A percentile compares a stretch with the other conserved stretches of the same genome.
phyloP scores from a whole-genome alignment of 352 stramenopile genomes.

The Thraustotheca clavata region DNA sequence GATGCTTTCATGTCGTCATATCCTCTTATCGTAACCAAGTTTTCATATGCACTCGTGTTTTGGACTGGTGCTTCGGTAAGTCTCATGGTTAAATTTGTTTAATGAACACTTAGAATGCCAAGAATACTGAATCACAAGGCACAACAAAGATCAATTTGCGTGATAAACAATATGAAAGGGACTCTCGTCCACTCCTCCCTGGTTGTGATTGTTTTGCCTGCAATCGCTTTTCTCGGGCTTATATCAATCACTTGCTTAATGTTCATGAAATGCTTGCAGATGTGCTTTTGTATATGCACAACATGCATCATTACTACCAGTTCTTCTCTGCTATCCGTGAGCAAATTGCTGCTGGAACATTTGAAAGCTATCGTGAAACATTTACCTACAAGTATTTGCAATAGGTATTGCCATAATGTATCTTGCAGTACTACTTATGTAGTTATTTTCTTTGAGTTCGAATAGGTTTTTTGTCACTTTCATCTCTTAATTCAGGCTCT shows the following conservation, averaged over 20 bases:
- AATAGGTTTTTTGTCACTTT: constrained; percentile 39
- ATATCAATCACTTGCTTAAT: constrained; percentile 90
- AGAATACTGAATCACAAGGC: constrained; percentile 21
- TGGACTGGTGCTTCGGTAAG: constrained; percentile 40
- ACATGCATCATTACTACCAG: constrained; percentile 66
- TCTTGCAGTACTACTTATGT: neutral
- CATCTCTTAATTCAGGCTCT: constrained; percentile 26
- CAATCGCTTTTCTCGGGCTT: constrained; percentile 67
- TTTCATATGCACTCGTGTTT: constrained; percentile 42
- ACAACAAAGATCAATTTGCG: constrained; percentile 52
- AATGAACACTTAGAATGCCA: no score
- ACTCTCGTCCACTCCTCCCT: constrained; percentile 49
- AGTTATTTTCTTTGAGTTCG: constrained; percentile 27
- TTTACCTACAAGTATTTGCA: constrained; percentile 46
- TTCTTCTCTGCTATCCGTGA: constrained; percentile 55
- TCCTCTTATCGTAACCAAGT: constrained; percentile 40
- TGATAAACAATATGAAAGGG: constrained; percentile 49
- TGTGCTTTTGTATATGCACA: constrained; percentile 85
- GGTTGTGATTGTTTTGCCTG: constrained; percentile 71
- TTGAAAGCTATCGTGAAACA: constrained; percentile 31
- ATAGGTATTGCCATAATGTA: constrained; percentile 14
- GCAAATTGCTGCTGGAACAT: constrained; percentile 36
- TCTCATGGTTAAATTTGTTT: constrained; percentile 3
- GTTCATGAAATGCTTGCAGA: constrained; percentile 89
- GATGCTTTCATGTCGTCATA: constrained; percentile 67